These are phyloP conservation scores for Sabuloglossum arenarium DNA, from an alignment of 495 filamentous ascomycete species.

Conservation along the genomic window DNA sequence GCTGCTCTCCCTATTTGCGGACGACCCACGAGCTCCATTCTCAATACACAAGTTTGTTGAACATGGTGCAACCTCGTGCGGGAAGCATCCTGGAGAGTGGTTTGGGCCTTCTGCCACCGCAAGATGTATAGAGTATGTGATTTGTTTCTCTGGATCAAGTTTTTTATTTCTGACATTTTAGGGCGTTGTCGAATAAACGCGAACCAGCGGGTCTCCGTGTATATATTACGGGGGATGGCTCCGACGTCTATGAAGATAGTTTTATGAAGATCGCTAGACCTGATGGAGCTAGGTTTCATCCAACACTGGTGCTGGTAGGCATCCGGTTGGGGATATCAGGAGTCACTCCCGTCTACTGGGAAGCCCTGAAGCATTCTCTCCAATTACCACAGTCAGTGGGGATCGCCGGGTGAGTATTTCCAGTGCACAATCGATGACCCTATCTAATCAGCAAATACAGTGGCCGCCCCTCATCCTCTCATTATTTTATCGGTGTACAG, in stretches of 20 bases:
- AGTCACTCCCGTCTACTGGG: slow-evolving; percentile 81
- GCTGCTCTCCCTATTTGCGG: slow-evolving; percentile 71
- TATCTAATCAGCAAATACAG: slow-evolving; percentile 20
- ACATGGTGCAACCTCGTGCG: slow-evolving; percentile 71
- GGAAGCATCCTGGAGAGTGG: slow-evolving; percentile 93
- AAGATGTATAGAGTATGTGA: slow-evolving; percentile 74
- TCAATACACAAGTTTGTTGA: slow-evolving; percentile 90
- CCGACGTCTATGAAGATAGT: slow-evolving; percentile 79
- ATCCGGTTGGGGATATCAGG: slow-evolving; percentile 82
- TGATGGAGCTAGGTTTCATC: slow-evolving; percentile 42
- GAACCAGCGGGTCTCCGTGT: slow-evolving; percentile 41
- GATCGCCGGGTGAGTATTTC: slow-evolving; percentile 66
- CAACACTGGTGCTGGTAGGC: slow-evolving; percentile 75
- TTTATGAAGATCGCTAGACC: slow-evolving; percentile 54
- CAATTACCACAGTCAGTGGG: slow-evolving; percentile 80
- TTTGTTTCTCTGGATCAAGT: background rate
- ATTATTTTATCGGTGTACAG: slow-evolving; percentile 96
- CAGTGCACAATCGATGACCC: background rate
- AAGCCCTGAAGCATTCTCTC: slow-evolving; percentile 59
- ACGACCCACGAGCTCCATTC: slow-evolving; percentile 68
- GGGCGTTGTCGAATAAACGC: slow-evolving; percentile 46
- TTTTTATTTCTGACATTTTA: slow-evolving; percentile 21
- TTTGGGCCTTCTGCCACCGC: slow-evolving; percentile 97
- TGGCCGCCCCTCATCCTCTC: slow-evolving; percentile 81
- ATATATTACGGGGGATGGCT: slow-evolving; percentile 74